These are phyloP conservation scores for Calcarisporium arbuscula DNA, from an alignment of 2,329 filamentous ascomycete genomes.

Conservation along the genomic window DNA sequence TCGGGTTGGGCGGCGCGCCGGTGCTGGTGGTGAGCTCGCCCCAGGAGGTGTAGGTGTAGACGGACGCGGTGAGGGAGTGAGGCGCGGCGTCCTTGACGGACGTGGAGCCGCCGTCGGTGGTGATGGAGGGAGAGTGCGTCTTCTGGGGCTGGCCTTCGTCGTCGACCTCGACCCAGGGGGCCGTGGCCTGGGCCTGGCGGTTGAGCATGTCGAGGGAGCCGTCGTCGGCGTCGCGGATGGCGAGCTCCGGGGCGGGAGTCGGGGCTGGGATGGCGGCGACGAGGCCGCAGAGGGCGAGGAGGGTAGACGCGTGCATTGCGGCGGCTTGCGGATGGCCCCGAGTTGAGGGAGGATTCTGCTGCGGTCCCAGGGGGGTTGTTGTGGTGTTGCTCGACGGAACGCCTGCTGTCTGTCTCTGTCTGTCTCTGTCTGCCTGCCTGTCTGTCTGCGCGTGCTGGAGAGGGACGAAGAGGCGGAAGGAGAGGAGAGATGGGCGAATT, in stretches of 20 bases:
- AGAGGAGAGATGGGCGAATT: too few relatives aligned
- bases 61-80: constrained; percentile 40
- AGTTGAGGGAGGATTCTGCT: background rate
- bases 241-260: constrained; percentile 11
- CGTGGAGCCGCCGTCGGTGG: constrained; percentile 39
- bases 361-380: too few relatives aligned
- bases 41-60: constrained; percentile 30
- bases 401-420: too few relatives aligned
- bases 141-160: constrained; percentile 35
- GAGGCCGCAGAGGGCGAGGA: constrained; percentile 20
- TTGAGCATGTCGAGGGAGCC: constrained; percentile 15
- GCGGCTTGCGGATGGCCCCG: constrained; percentile 6
- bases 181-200: constrained; percentile 25
- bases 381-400: too few relatives aligned
- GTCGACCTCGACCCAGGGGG: constrained; percentile 47
- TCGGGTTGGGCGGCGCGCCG: constrained; percentile 38
- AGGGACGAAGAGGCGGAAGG: too few relatives aligned
- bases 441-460: too few relatives aligned
- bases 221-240: constrained; percentile 8
- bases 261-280: constrained; percentile 23
- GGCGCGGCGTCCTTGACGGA: constrained; percentile 31
- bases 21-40: constrained; percentile 34
- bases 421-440: background rate
- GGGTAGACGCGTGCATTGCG: constrained; percentile 24
- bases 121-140: constrained; percentile 44